Percentiles rank a stretch among this genome's conserved stretches.
phyloP scores from a whole-genome alignment of 371 early-diverging fungal genomes.

The Mortierella sp. region DNA sequence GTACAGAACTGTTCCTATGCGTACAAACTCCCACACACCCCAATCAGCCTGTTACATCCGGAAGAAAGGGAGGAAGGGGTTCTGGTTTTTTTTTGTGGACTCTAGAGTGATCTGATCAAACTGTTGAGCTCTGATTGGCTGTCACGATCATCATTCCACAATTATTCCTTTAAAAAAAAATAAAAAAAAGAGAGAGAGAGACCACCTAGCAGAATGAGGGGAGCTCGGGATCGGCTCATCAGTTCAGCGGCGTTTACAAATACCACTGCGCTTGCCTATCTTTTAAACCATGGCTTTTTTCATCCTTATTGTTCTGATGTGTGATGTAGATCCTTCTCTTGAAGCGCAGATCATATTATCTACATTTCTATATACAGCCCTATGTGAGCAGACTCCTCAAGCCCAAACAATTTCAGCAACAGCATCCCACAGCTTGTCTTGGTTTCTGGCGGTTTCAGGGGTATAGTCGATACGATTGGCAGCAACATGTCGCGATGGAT shows the following conservation, averaged over 20 bases:
- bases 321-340: too few relatives aligned
- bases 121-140: constrained; percentile 27
- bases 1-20: background rate
- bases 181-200: too few relatives aligned
- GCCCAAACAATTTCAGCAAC: constrained; percentile 27
- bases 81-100: background rate
- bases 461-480: constrained; percentile 24
- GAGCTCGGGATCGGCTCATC: too few relatives aligned
- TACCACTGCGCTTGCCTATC: too few relatives aligned
- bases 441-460: constrained; percentile 11
- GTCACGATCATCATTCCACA: constrained; percentile 29
- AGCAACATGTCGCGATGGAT: constrained; percentile 4
- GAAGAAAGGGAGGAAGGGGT: background rate
- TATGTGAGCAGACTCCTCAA: too few relatives aligned
- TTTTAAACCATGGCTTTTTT: too few relatives aligned
- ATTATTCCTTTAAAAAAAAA: too few relatives aligned
- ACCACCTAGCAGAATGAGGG: too few relatives aligned
- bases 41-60: constrained; percentile 1
- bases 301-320: too few relatives aligned
- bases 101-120: constrained; percentile 13
- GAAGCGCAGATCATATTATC: too few relatives aligned
- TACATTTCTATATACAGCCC: too few relatives aligned
- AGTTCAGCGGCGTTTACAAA: too few relatives aligned
- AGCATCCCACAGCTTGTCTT: constrained; percentile 18
- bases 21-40: background rate